phyloP scores from a whole-genome alignment of 129 eudicot species.

The Mikania micrantha region DNA sequence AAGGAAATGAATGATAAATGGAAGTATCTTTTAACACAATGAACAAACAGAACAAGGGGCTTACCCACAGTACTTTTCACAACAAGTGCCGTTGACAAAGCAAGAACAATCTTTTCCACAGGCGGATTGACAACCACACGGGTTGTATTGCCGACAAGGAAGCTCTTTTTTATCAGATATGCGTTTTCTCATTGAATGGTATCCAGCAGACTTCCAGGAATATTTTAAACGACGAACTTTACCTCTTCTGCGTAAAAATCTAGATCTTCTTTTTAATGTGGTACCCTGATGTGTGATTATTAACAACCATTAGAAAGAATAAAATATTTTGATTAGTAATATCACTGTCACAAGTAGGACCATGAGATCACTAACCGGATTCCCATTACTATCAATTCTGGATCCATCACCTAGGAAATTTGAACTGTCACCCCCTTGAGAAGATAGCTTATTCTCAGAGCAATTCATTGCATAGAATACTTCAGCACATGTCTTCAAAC shows the following conservation, averaged over 20 bases:
- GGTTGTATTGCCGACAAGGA: conserved; percentile 83
- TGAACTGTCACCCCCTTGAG: conserved; percentile 51
- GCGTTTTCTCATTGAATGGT: conserved; percentile 63
- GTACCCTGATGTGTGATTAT: conserved; percentile 41
- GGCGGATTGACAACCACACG: conserved; percentile 83
- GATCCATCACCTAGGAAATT: conserved; percentile 44
- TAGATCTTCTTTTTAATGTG: conserved; percentile 63
- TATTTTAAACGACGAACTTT: conserved; percentile 88
- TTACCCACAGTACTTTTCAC: conserved; percentile 98
- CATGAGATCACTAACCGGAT: conserved; percentile 38
- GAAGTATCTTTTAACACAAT: too few species aligned
- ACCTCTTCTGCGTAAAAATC: conserved; percentile 77
- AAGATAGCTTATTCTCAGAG: conserved; percentile 52
- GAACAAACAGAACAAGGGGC: not conserved
- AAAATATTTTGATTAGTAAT: not conserved
- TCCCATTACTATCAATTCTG: conserved; percentile 58
- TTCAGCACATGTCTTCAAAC: conserved; percentile 82
- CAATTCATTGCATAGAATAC: conserved; percentile 67
- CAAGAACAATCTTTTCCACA: conserved; percentile 97
- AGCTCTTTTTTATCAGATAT: conserved; percentile 81
- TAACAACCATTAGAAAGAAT: conserved; percentile 10
- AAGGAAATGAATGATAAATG: not conserved
- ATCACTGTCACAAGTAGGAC: conserved; percentile 1
- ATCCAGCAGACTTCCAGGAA: conserved; percentile 87
- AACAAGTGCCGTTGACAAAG: conserved; percentile 74